Evolutionary conservation across 768 basidiomycete species (phyloP), one percentile per base, ranked within the genome.

Genomic region (Galerina marginata): DNA sequence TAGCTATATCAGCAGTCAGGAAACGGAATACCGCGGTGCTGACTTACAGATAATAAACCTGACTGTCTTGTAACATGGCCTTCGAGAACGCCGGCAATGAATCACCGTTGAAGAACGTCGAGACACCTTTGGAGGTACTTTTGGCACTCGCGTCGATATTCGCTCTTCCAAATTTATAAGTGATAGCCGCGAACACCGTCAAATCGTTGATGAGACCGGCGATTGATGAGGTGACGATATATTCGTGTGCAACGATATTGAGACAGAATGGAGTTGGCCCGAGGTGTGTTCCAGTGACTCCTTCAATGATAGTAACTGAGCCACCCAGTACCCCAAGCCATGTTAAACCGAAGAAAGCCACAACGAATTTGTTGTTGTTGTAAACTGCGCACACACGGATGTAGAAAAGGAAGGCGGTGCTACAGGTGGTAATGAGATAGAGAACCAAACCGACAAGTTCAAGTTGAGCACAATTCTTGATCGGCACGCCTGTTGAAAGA

Each of bases 381-480:
- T 65, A 68, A 15, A 68, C 62, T 2, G 66, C 66, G 40, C 59
- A 60, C 15, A 67, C 61, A 11, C 64, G 62, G 37, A 65, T 45
- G 53, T 63, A 62, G 26, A 68, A 63, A 5, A 68, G 60, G 29
- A 68, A 46, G 7, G 60, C 53, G 14, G 64, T 65, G 9, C 55
- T 38, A 9, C 55, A 51, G 9, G 56, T 55, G 7, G 60, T 56
- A 12, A 64, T 52, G 20, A 57, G 9, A 29, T 56, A 66, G 11
- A 61, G 38, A 23, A 59, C 49, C 26, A 43, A 44, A 39, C 54
- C 29, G 3, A 44, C 36, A 2, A 49, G 25, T 36, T 46, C 46
- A n/a, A 54, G 42, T 1, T 51, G 47, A 10, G 57, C 42, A 29
- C 62, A 64, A 36, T 65, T 53, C 11, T 51, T 36, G 20, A 59